Conservation (phyloP, 116 monocot species). For the Thalassia testudinum region DNA sequence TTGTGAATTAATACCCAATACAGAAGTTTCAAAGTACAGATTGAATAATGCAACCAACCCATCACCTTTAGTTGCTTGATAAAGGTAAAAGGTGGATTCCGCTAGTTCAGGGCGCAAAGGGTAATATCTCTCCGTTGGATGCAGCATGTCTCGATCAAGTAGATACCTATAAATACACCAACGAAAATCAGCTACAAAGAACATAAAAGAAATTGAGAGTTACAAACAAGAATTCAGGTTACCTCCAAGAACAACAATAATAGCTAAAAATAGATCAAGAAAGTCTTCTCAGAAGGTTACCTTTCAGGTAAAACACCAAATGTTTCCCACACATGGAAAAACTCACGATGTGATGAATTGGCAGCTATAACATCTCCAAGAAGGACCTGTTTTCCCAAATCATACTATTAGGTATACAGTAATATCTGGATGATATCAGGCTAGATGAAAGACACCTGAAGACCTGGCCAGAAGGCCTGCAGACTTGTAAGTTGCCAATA, state of each 20-base stretch:
- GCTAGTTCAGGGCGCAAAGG: slow-evolving; percentile 88
- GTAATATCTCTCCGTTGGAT: slow-evolving; percentile 95
- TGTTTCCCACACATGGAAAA: slow-evolving; percentile 71
- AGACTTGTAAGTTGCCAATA: slow-evolving; percentile 97
- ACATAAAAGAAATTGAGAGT: too few relatives aligned
- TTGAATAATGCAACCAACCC: background rate
- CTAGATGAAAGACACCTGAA: slow-evolving; percentile 34
- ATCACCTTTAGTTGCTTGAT: slow-evolving; percentile 94
- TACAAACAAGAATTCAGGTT: too few relatives aligned
- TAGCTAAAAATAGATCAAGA: background rate
- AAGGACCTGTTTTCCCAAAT: slow-evolving; percentile 36
- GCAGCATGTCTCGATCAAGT: slow-evolving; percentile 58
- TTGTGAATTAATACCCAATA: too few relatives aligned
- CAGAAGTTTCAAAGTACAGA: too few relatives aligned
- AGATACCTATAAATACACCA: slow-evolving; percentile 77
- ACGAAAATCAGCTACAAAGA: background rate
- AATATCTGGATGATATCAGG: background rate
- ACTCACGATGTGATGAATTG: slow-evolving; percentile 86
- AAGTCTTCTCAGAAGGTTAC: slow-evolving; percentile 9
- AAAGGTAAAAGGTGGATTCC: slow-evolving; percentile 92
- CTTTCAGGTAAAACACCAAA: slow-evolving; percentile 90
- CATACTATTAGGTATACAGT: background rate
- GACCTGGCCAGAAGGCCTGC: slow-evolving; percentile 96
- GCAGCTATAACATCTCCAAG: slow-evolving; percentile 72
- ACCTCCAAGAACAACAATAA: background rate